Evolutionary conservation across 495 filamentous ascomycete species (phyloP), one percentile per base, ranked within the genome.

Genomic region (Neurospora sp.): DNA sequence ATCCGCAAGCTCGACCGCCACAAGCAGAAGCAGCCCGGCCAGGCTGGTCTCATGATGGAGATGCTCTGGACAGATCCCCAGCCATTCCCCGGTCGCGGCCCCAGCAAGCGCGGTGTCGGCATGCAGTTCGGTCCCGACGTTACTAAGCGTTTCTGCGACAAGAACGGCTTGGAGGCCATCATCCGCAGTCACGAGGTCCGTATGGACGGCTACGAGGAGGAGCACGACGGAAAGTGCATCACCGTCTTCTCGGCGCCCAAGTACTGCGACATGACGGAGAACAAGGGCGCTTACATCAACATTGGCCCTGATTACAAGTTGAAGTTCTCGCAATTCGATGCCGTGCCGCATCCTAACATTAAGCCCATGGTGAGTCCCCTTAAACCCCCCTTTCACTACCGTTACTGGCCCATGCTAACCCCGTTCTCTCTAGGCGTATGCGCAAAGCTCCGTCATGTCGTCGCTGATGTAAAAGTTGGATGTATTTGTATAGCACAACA

Each of bases 61-160:
- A 99, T 99, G 96, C 89, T 99, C 22, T 99, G 96, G 96, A 98
- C 96, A 1, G 96, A 99, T 78, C 96, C 96, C 14, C 96, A 98
- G 79, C 84, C 90, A 0, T 85, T 89, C 74, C 92, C 92, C 68
- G 96, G 96, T 37, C 89, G 96, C 70, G 93, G 94, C 10, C 96
- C 95, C 27, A 97, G 93, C 85, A 99, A 99, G 87, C 89, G 96
- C 79, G 96, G 96, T 72, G 94, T 99, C 35, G 96, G 96, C 69
- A 86, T 98, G 82, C 93, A 97, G 78, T 99, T 99, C 77, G 96
- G 96, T 3, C 96, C 96, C 0, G 96, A 99, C 81, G 89, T 99
- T 69, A 99, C 96, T 20, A 97, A 96, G 86, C 87, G 91, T 61
- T 99, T 99, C 87, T 99, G 96, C 78, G 94, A 99, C 74, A 91